A percentile compares a stretch with the other conserved stretches of the same genome.
These are phyloP conservation scores for Curvularia eragrostidis DNA, from an alignment of 2,329 filamentous ascomycete genomes.

Conservation along the genomic window DNA sequence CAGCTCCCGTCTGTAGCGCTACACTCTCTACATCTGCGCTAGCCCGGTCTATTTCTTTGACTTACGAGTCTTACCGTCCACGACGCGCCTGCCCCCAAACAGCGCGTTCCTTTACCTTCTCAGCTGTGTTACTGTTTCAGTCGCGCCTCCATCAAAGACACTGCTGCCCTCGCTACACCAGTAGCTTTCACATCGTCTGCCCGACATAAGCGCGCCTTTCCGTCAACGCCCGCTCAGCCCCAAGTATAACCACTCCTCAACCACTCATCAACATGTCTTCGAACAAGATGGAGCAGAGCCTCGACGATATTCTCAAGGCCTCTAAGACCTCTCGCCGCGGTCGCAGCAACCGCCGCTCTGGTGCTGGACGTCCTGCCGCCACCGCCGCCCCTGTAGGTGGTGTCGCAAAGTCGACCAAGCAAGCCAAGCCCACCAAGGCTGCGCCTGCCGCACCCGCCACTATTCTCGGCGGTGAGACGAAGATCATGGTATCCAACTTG, in stretches of 20 bases:
- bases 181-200: constrained; percentile 20
- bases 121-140: constrained; percentile 9
- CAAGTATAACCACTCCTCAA: constrained; percentile 22
- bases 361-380: constrained; percentile 60
- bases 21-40: constrained; percentile 23
- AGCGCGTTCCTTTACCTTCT: constrained; percentile 28
- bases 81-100: constrained; percentile 30
- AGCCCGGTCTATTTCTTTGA: constrained; percentile 15
- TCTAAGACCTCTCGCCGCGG: constrained; percentile 56
- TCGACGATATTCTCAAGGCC: constrained; percentile 94
- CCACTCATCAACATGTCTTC: constrained; percentile 38
- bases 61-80: constrained; percentile 20
- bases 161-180: constrained; percentile 8
- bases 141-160: constrained; percentile 21
- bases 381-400: constrained; percentile 79
- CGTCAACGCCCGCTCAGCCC: constrained; percentile 18
- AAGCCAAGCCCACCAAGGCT: constrained; percentile 65
- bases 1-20: constrained; percentile 17
- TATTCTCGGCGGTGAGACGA: constrained; percentile 75
- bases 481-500: constrained; percentile 98
- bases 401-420: constrained; percentile 76
- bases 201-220: constrained; percentile 21
- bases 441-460: constrained; percentile 69
- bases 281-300: constrained; percentile 93
- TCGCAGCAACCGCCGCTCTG: constrained; percentile 55